Evolutionary conservation across 2,329 filamentous ascomycete species (phyloP).

Genomic region (Colletotrichum nymphaeae): DNA sequence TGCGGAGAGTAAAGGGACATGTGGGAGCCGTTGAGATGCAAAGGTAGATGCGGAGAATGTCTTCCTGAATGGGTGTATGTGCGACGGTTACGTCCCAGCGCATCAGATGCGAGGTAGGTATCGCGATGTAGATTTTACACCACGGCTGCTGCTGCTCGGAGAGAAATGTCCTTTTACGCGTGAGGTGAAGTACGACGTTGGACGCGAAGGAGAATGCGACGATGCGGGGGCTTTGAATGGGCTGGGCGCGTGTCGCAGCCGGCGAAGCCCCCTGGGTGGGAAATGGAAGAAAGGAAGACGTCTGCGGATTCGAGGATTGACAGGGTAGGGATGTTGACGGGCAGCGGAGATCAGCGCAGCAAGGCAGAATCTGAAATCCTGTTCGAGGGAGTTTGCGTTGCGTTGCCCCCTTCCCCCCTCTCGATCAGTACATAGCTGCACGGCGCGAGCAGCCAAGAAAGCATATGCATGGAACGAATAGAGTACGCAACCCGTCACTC

Average conservation of each 20-base stretch:
- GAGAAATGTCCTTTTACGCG: background rate
- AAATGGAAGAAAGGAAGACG: background rate
- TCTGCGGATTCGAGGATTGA: background rate
- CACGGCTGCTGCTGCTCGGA: background rate
- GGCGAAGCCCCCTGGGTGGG: too few species aligned
- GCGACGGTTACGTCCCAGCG: background rate
- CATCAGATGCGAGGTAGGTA: background rate
- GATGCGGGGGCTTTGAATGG: background rate
- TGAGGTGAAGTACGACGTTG: background rate
- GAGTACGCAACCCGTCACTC: background rate
- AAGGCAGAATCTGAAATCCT: too few species aligned
- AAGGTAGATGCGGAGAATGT: background rate
- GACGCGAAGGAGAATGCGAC: background rate
- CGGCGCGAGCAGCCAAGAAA: background rate
- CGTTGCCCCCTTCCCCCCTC: background rate
- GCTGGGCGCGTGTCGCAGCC: background rate
- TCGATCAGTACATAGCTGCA: background rate
- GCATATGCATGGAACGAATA: background rate
- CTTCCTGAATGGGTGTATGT: background rate
- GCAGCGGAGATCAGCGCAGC: slow-evolving; percentile 23
- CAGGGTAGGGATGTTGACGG: slow-evolving; percentile 33
- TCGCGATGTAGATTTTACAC: background rate
- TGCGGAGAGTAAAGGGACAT: background rate
- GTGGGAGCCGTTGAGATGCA: background rate
- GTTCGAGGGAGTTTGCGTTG: background rate